Evolutionary conservation across 2,329 filamentous ascomycete genomes (phyloP).

Genomic region (Lasiodiplodia hormozganensis): DNA sequence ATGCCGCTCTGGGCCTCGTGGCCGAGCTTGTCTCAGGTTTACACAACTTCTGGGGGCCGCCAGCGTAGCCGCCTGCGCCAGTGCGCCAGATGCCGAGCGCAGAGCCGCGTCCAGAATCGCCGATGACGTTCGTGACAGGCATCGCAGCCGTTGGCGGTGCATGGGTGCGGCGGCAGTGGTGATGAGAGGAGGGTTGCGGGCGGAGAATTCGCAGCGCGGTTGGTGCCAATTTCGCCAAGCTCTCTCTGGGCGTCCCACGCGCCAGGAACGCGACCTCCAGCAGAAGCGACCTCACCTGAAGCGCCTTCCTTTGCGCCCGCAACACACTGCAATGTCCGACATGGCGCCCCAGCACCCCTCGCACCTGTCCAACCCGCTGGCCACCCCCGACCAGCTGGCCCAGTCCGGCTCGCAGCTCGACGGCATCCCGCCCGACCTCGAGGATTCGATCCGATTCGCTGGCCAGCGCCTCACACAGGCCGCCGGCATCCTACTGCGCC

Average conservation of each 20-base stretch:
- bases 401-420: conserved; percentile 62
- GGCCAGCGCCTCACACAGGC: conserved; percentile 78
- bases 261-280: neutral
- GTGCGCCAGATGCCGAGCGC: conserved; percentile 14
- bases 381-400: conserved; percentile 73
- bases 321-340: conserved; percentile 12
- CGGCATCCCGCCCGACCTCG: conserved; percentile 70
- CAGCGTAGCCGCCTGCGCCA: conserved; percentile 2
- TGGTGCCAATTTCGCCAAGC: conserved; percentile 18
- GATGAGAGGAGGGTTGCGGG: conserved; percentile 7
- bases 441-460: conserved; percentile 74
- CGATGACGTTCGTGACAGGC: conserved; percentile 8
- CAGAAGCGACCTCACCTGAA: conserved; percentile 9
- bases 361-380: conserved; percentile 68
- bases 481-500: conserved; percentile 78
- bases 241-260: neutral
- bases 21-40: conserved; percentile 27
- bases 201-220: neutral
- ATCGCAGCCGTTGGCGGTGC: neutral
- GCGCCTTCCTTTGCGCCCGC: neutral
- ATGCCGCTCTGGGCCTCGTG: neutral
- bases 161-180: neutral
- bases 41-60: conserved; percentile 21
- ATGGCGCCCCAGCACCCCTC: conserved; percentile 27
- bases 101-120: conserved; percentile 1